A percentile compares a stretch with the other conserved stretches of the same genome.
These are phyloP conservation scores for Aspergillus eucalypticola DNA, from an alignment of 2,329 filamentous ascomycete species.

Conservation along the genomic window DNA sequence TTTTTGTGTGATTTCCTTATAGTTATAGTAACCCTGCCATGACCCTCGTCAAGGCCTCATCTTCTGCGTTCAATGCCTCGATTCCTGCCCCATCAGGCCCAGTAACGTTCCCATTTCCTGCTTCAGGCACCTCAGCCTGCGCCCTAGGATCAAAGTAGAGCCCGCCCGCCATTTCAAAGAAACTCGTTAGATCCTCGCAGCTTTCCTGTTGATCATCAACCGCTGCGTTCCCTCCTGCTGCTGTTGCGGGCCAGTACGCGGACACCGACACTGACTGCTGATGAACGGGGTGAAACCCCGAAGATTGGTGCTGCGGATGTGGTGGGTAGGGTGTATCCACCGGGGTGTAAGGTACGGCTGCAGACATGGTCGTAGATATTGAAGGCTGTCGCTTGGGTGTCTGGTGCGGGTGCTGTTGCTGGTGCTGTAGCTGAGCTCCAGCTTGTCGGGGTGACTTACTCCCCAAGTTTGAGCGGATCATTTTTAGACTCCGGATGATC, in stretches of 20 bases:
- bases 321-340: neutral
- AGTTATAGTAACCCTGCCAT: conserved; percentile 35
- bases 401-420: neutral
- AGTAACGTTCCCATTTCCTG: conserved; percentile 12
- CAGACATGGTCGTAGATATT: neutral
- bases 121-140: neutral
- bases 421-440: neutral
- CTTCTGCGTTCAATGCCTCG: conserved; percentile 36
- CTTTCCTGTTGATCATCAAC: conserved; percentile 19
- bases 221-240: neutral
- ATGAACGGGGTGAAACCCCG: conserved; percentile 20
- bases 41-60: conserved; percentile 37
- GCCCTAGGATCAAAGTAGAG: conserved; percentile 32
- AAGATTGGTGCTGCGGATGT: conserved; percentile 9
- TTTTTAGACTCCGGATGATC: conserved; percentile 59
- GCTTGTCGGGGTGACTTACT: conserved; percentile 6
- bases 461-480: conserved; percentile 55
- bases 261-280: conserved; percentile 14
- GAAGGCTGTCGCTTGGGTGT: neutral
- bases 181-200: conserved; percentile 57
- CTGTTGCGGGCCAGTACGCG: neutral
- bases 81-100: conserved; percentile 17
- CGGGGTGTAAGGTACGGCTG: neutral
- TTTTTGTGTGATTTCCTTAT: too few relatives aligned
- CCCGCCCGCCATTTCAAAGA: conserved; percentile 62